Evolutionary conservation across 805 yeast genomes (phyloP).

Genomic region (Hanseniaspora guilliermondii): DNA sequence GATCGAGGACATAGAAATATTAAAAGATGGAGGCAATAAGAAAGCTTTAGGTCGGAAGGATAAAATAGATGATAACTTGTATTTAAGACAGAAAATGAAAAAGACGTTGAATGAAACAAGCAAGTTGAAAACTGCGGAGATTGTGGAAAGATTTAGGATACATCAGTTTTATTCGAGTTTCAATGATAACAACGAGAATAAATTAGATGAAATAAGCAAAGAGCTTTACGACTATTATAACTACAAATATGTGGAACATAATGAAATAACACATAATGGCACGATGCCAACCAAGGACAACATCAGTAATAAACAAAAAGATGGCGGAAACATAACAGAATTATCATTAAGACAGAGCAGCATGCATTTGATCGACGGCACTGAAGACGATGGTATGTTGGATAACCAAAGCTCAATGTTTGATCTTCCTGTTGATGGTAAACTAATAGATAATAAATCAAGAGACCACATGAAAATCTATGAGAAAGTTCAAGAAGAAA

Average conservation of each 20-base stretch:
- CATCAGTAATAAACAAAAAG: slow-evolving; percentile 22
- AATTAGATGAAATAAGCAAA: slow-evolving; percentile 3
- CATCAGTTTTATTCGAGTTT: slow-evolving; percentile 10
- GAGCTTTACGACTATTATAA: slow-evolving; percentile 21
- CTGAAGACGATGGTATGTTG: slow-evolving; percentile 13
- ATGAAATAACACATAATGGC: slow-evolving; percentile 9
- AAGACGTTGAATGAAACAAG: neutral
- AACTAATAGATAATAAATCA: slow-evolving; percentile 2
- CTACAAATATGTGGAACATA: slow-evolving; percentile 16
- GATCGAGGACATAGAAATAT: neutral
- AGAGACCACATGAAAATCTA: slow-evolving; percentile 2
- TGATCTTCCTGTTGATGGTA: slow-evolving; percentile 6
- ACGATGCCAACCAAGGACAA: slow-evolving; percentile 21
- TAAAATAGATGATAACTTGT: neutral
- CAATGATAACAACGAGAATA: neutral
- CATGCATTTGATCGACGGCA: neutral
- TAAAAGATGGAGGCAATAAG: neutral
- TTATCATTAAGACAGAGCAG: neutral
- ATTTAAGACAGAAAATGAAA: neutral
- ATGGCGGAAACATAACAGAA: neutral
- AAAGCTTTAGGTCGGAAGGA: neutral
- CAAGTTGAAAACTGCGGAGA: neutral
- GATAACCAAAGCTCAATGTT: neutral
- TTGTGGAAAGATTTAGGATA: slow-evolving; percentile 9
- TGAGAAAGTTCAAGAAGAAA: slow-evolving; percentile 8